Base-by-base conservation (phyloP, 768 basidiomycete species). In the Rhizopogon salebrosus region DNA sequence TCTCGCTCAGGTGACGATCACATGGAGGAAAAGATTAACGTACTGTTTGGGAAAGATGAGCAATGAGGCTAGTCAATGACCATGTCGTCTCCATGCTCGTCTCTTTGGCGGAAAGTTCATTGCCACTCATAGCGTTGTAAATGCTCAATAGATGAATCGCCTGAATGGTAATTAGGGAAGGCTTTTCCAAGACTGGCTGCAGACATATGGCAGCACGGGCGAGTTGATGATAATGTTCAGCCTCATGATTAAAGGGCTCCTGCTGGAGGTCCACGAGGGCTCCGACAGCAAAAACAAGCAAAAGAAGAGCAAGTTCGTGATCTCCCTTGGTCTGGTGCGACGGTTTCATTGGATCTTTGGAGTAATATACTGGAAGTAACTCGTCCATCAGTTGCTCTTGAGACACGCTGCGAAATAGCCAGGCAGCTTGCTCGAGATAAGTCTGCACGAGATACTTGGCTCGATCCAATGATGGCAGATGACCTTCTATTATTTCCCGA, bases 51-150 rank as follows among this genome's bases (percentile, higher is more conserved):
- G 82, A 75, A 37, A 87, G 62, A 70, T 87, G 82, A 11, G 80
- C 75, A 1, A 83, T 82, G n/a, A 87, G 70, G 10, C 80, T 82
- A 36, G 85, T 73, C 41, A 86, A 65, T 11, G 76, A 79, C 85
- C 85, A 86, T 18, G 85, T 82, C 69, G 80, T 80, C 70, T 86
- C 85, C 84, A 82, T 87, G 54, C 80, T 84, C 3, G 81, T 82
- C 63, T 88, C 84, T 49, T 74, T 75, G 51, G 71, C 73, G 3
- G 66, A 58, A 14, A 80, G 60, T 62, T 84, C 85, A 56, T 77
- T 80, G 23, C 82, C 83, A 57, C 78, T 83, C 84, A 88, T 82
- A 16, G 79, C 81, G 51, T 82, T 83, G 62, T 85, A 88, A 8
- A 85, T 77, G 60, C 85, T 84, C 69, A 84, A 73, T 56, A 89